Evolutionary conservation across 106 monocot genomes (phyloP).

Genomic region (Vanilla planifolia): DNA sequence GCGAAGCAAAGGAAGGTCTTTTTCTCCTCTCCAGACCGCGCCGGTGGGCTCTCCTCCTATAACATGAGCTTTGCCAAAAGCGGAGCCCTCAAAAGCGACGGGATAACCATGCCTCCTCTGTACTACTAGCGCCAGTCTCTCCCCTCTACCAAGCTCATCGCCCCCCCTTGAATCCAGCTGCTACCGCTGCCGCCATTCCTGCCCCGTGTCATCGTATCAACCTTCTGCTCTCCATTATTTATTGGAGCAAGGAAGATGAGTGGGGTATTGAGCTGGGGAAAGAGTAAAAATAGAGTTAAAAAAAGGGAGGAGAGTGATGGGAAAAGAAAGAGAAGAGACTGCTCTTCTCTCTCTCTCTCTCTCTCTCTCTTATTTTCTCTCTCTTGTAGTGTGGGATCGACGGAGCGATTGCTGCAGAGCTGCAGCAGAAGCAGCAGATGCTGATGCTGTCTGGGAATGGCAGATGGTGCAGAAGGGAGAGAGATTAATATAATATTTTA

Average conservation of each 20-base stretch:
- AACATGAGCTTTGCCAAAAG: slow-evolving; percentile 31
- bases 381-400: no score
- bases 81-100: slow-evolving; percentile 22
- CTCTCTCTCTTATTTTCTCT: no score
- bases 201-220: neutral
- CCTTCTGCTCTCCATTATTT: slow-evolving; percentile 2
- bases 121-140: slow-evolving; percentile 11
- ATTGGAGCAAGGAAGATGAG: no score
- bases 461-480: neutral
- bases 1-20: neutral
- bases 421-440: neutral
- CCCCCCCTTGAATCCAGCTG: slow-evolving; percentile 17
- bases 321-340: neutral
- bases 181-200: neutral
- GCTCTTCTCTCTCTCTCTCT: no score
- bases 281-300: neutral
- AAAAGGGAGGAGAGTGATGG: slow-evolving; percentile 1
- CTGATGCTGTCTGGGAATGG: neutral
- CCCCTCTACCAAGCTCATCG: neutral
- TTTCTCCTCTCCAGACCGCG: neutral
- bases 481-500: no score
- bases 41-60: neutral
- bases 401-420: neutral
- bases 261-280: neutral
- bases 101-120: slow-evolving; percentile 11